Base-by-base conservation (phyloP, 2,329 filamentous ascomycete species). In the Exophiala oligosperma region DNA sequence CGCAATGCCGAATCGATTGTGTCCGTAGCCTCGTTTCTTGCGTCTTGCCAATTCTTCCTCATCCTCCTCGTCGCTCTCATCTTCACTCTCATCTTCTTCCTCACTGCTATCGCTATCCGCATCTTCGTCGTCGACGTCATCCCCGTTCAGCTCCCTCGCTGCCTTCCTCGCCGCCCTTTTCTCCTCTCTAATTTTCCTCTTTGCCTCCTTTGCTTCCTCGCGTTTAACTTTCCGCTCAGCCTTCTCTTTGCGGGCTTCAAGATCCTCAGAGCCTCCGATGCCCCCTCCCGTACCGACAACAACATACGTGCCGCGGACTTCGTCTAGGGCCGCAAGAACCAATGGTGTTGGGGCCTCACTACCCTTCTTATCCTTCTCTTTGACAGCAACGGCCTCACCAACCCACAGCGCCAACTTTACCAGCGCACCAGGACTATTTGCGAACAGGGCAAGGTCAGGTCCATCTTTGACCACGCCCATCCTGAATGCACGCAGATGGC, bases 391-490 rank as follows among this genome's bases (percentile, higher is more conserved):
- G 0, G 94, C 94, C 74, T 97, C 93, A 47, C 89, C 91, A 43
- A 99, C 84, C 94, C 94, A 99, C 2, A 96, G 81, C 0, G 93
- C 92, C 12, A 99, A 82, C 73, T 97, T 97, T 1, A 92, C 96
- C 24, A 99, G 78, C 1, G 94, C 94, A 4, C 92, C 91, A 0
- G 94, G 92, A 43, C 61, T 65, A 69, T 97, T 93, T 0, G 88
- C 92, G 75, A 99, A 99, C 9, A 97, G 82, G n/a, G 84, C 77
- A 0, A 96, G 89, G 67, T 97, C 94, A 0, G 92, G 91, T 0
- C 93, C 92, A 69, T 97, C 94, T 71, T 95, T 96, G 67, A 99
- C 92, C 3, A 97, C 89, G 35, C 90, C 95, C 82, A 99, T 92
- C 50, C 94, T 90, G 73, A 97, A 99, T 0, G 93, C 90, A 49